phyloP scores from a whole-genome alignment of 2,329 filamentous ascomycete genomes.

The Epichloe sibirici region DNA sequence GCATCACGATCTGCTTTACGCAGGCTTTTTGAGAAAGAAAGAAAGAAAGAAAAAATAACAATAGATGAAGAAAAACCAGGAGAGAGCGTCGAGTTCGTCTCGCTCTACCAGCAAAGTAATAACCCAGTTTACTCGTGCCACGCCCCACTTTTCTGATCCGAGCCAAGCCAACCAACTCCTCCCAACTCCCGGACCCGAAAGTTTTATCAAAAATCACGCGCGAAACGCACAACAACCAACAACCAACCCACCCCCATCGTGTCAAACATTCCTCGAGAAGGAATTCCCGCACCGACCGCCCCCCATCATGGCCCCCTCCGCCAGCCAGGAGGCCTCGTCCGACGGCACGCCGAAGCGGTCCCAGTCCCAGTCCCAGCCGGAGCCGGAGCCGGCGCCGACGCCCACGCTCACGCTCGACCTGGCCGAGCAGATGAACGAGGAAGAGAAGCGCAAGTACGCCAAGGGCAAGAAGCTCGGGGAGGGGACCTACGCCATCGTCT shows the following conservation, averaged over 20 bases:
- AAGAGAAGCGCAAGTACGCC: slow-evolving; percentile 77
- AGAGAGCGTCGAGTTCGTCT: neutral
- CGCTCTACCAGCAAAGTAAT: too few relatives aligned
- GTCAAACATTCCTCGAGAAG: too few relatives aligned
- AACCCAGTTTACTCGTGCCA: too few relatives aligned
- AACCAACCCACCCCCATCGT: too few relatives aligned
- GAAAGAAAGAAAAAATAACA: neutral
- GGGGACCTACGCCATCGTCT: slow-evolving; percentile 95
- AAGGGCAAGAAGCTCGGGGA: slow-evolving; percentile 90
- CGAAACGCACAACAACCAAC: too few relatives aligned
- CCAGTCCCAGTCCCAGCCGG: slow-evolving; percentile 7
- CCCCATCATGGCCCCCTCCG: slow-evolving; percentile 29
- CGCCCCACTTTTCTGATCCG: too few relatives aligned
- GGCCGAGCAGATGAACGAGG: slow-evolving; percentile 73
- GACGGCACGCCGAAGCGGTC: slow-evolving; percentile 32
- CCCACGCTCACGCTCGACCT: slow-evolving; percentile 38
- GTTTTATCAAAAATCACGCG: too few relatives aligned
- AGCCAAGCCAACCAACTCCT: too few relatives aligned
- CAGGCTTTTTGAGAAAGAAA: too few relatives aligned
- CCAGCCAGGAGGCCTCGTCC: slow-evolving; percentile 17
- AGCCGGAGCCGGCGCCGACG: slow-evolving; percentile 9
- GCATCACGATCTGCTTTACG: neutral
- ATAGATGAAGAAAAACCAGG: neutral
- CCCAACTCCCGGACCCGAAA: too few relatives aligned
- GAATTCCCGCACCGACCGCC: neutral